Base-by-base conservation (phyloP, 1,284 basidiomycete species). In the Exobasidium rhododendri region DNA sequence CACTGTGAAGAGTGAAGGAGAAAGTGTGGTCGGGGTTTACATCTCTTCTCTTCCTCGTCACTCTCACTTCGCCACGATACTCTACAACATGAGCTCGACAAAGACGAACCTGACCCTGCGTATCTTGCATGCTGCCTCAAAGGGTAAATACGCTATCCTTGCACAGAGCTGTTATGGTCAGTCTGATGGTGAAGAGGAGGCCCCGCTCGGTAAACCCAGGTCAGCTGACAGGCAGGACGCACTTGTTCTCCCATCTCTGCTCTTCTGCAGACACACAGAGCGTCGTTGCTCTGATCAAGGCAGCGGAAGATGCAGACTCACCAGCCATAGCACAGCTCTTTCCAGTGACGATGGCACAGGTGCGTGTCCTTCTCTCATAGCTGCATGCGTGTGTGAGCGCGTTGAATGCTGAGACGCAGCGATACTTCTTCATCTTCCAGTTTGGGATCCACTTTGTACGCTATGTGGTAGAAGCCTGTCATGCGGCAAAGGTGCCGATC, bases 301-400 rank as follows among this genome's bases (percentile, higher is more conserved):
- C 69, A 11, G 62, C 67, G 6, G 69, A 70, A 46, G 45, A 53
- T 3, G 50, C 62, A 1, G 22, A 50, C 3, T 69, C 69, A 10
- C 69, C 69, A 0, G 65, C 67, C 2, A 59, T 70, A 22, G 50
- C 53, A 31, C 67, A 67, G 29, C 57, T 70, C 20, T 70, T 70
- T 35, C 69, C 69, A 26, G 46, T 70, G 1, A 70, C 69, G 24
- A 67, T 70, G 67, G 56, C 51, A 28, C 56, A 54, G 30, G 52
- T 54, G 52, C 22, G 26, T 54, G n/a, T n/a, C n/a, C 49, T 11
- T 51, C 11, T 22, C 7, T 11, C 11, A 20, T 29, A 51, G 22
- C 20, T 51, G n/a, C 22, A 20, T 29, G 22, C 49, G n/a, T 29
- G n/a, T 29, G 22, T 59, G 13, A 14, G 43, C 43, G 14, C 43